These are phyloP conservation scores for Blastomyces parvus DNA, from an alignment of 2,329 filamentous ascomycete genomes.

Conservation along the genomic window DNA sequence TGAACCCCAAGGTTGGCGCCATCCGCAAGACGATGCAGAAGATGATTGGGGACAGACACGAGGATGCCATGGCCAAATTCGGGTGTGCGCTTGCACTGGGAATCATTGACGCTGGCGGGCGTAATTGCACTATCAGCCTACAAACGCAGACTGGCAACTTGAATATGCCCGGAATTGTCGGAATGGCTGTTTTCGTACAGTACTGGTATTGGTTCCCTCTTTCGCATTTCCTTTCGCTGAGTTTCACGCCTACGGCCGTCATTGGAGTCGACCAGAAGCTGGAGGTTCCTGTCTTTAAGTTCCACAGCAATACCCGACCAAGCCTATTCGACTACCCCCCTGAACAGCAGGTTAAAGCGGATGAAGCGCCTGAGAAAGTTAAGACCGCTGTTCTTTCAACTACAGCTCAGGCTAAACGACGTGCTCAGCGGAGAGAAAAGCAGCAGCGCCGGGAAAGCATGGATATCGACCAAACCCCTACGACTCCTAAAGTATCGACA, in stretches of 20 bases:
- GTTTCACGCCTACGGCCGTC: slow-evolving; percentile 92
- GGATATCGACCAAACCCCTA: slow-evolving; percentile 76
- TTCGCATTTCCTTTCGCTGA: slow-evolving; percentile 91
- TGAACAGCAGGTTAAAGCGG: slow-evolving; percentile 87
- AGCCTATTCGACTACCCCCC: slow-evolving; percentile 97
- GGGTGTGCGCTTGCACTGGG: slow-evolving; percentile 87
- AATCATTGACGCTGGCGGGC: slow-evolving; percentile 94
- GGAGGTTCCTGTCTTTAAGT: slow-evolving; percentile 88
- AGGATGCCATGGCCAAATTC: slow-evolving; percentile 99
- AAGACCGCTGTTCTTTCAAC: slow-evolving; percentile 94
- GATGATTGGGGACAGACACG: slow-evolving; percentile 86
- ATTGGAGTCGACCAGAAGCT: slow-evolving; percentile 91
- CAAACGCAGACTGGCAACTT: slow-evolving; percentile 97
- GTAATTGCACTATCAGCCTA: slow-evolving; percentile 95
- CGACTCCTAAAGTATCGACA: slow-evolving; percentile 56
- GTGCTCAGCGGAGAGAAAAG: slow-evolving; percentile 87
- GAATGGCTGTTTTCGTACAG: slow-evolving; percentile 95
- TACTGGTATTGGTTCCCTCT: slow-evolving; percentile 99
- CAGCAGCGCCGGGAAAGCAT: slow-evolving; percentile 86
- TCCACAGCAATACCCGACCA: slow-evolving; percentile 86
- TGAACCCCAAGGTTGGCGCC: slow-evolving; percentile 90
- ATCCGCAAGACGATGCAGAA: slow-evolving; percentile 92
- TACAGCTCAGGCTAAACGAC: slow-evolving; percentile 90
- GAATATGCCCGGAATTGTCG: slow-evolving; percentile 96
- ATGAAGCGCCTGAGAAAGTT: slow-evolving; percentile 86